Evolutionary conservation across 2,329 filamentous ascomycete genomes (phyloP).

Genomic region (Xylariaceae sp.): DNA sequence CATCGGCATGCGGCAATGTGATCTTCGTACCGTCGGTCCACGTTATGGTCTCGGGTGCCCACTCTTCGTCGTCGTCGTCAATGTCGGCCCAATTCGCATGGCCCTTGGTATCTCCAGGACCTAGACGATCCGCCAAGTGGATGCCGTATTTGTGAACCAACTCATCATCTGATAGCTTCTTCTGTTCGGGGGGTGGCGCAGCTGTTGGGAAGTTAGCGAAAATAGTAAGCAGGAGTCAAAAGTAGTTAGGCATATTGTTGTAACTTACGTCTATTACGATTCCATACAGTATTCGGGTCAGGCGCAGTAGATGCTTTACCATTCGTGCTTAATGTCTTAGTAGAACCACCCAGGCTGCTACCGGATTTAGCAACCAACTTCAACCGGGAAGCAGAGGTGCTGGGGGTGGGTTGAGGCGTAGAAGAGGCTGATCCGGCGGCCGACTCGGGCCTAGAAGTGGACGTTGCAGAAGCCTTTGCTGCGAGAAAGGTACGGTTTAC

Average conservation of each 20-base stretch:
- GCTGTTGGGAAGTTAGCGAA: constrained; percentile 46
- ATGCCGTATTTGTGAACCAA: constrained; percentile 83
- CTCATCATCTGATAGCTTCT: constrained; percentile 85
- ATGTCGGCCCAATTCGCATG: constrained; percentile 89
- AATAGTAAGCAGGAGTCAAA: constrained; percentile 11
- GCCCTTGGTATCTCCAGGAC: constrained; percentile 72
- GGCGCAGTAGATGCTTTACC: constrained; percentile 64
- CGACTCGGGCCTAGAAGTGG: constrained; percentile 54
- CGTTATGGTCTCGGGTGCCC: constrained; percentile 81
- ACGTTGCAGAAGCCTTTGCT: constrained; percentile 61
- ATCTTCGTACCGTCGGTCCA: constrained; percentile 90
- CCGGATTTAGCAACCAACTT: constrained; percentile 77
- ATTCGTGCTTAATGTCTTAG: constrained; percentile 53
- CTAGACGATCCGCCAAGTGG: constrained; percentile 77
- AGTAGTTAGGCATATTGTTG: neutral
- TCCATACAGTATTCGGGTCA: constrained; percentile 79
- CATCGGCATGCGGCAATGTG: constrained; percentile 67
- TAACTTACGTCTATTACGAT: constrained; percentile 78
- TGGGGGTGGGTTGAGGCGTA: constrained; percentile 50
- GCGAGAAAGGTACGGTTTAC: constrained; percentile 83
- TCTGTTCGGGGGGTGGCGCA: constrained; percentile 68
- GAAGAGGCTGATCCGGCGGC: constrained; percentile 47
- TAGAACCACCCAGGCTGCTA: constrained; percentile 58
- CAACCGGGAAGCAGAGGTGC: constrained; percentile 61
- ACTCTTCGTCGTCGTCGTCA: constrained; percentile 86